Percentiles rank a stretch among this genome's conserved stretches.
Evolutionary conservation across 768 basidiomycete species (phyloP).

Genomic region (Thelephora ganbajun): DNA sequence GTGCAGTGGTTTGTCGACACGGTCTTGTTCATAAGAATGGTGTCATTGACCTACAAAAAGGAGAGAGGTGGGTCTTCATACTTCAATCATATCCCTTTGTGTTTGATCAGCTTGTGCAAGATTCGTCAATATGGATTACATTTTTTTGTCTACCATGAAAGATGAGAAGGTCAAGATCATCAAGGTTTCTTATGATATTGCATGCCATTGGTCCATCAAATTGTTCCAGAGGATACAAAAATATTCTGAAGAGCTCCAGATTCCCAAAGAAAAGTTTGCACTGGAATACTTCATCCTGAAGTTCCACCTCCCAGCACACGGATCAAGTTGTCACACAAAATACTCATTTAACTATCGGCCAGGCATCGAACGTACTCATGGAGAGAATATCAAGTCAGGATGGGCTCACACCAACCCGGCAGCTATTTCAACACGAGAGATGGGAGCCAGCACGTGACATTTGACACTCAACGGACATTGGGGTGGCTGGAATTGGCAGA

Average conservation of each 20-base stretch:
- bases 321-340: slow-evolving; percentile 12
- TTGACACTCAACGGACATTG: slow-evolving; percentile 11
- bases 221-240: slow-evolving; percentile 10
- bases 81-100: not conserved
- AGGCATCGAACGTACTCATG: slow-evolving; percentile 9
- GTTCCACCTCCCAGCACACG: slow-evolving; percentile 19
- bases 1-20: slow-evolving; percentile 10
- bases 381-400: slow-evolving; percentile 13
- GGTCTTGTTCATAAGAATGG: slow-evolving; percentile 11
- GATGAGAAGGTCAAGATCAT: not conserved
- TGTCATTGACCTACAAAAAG: slow-evolving; percentile 14
- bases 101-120: not conserved
- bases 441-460: slow-evolving; percentile 6
- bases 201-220: slow-evolving; percentile 17
- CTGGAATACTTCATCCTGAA: slow-evolving; percentile 16
- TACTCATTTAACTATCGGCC: slow-evolving; percentile 17
- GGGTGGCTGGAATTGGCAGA: slow-evolving; percentile 18
- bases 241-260: not conserved
- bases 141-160: slow-evolving; percentile 5
- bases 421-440: slow-evolving; percentile 7
- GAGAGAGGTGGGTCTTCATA: slow-evolving; percentile 11
- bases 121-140: slow-evolving; percentile 11
- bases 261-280: not conserved
- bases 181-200: slow-evolving; percentile 12
- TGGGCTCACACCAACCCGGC: slow-evolving; percentile 9